These are phyloP conservation scores for Bauhinia variegata DNA, from an alignment of 306 rosid species.

Conservation along the genomic window DNA sequence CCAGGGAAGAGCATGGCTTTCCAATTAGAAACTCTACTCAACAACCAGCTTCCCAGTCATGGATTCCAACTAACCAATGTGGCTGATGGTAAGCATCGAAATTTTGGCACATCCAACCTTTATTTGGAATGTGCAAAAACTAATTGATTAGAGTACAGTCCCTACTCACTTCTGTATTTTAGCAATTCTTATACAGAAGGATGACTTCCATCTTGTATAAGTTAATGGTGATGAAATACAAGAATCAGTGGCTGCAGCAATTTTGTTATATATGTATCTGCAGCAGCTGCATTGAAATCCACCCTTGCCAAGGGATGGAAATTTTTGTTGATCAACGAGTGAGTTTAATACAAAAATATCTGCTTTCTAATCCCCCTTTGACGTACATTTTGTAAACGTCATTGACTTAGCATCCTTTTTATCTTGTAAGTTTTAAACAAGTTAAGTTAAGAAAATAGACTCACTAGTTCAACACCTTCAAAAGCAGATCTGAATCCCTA, in stretches of 20 bases:
- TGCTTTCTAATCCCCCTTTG: not conserved
- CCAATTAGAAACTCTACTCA: constrained; percentile 88
- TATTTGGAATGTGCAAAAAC: constrained; percentile 46
- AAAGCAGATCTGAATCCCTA: too few relatives aligned
- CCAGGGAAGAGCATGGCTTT: constrained; percentile 86
- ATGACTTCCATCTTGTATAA: constrained; percentile 16
- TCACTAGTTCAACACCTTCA: too few relatives aligned
- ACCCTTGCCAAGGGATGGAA: too few relatives aligned
- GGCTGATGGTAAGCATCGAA: constrained; percentile 87
- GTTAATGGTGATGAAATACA: constrained; percentile 27
- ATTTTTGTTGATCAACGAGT: not conserved
- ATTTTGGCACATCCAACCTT: constrained; percentile 76
- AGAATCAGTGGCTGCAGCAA: constrained; percentile 56
- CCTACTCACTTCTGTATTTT: constrained; percentile 23
- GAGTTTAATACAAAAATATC: not conserved
- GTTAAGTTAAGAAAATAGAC: too few relatives aligned
- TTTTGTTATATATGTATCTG: constrained; percentile 57
- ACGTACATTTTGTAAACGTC: not conserved
- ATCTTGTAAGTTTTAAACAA: too few relatives aligned
- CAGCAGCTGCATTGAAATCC: constrained; percentile 47
- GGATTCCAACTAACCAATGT: constrained; percentile 71
- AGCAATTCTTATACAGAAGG: constrained; percentile 15
- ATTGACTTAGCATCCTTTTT: too few relatives aligned
- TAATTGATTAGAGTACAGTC: constrained; percentile 26
- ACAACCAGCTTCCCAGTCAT: constrained; percentile 76